These are phyloP conservation scores for Pseudoturritis turrita DNA, from an alignment of 345 rosid genomes.

Conservation along the genomic window DNA sequence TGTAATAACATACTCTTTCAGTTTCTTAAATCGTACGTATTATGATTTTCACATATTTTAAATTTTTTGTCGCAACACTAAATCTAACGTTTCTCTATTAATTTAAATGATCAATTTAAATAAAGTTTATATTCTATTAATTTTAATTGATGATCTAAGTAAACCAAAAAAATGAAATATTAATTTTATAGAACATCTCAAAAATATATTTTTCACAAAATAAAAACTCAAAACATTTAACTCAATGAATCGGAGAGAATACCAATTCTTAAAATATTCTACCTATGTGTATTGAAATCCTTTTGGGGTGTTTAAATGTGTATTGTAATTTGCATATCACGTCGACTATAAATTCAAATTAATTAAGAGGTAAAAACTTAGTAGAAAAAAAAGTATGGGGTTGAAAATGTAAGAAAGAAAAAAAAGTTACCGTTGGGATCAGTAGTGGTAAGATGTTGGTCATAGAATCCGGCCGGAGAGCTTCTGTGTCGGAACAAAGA, in stretches of 20 bases:
- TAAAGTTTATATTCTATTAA: not conserved
- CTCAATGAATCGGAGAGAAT: not conserved
- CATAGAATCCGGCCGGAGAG: constrained; percentile 87
- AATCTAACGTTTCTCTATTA: no score
- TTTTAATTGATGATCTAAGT: no score
- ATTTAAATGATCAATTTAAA: not conserved
- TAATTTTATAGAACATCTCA: not conserved
- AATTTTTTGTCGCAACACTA: not conserved
- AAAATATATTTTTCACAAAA: not conserved
- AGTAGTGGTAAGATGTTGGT: constrained; percentile 31
- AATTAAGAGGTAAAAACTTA: not conserved
- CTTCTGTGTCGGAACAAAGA: constrained; percentile 75
- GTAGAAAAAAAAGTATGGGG: not conserved
- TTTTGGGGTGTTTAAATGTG: not conserved
- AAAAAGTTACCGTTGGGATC: constrained; percentile 27
- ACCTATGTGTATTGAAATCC: not conserved
- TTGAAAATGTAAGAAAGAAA: not conserved
- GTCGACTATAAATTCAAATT: not conserved
- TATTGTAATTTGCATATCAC: not conserved
- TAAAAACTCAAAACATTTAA: not conserved
- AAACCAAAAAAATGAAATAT: not conserved
- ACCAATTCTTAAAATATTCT: not conserved
- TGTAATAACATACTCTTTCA: not conserved
- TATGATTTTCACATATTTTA: not conserved
- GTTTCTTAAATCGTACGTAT: not conserved